These are phyloP conservation scores for Fusarium decemcellulare DNA, from an alignment of 2,329 filamentous ascomycete genomes.

Conservation along the genomic window DNA sequence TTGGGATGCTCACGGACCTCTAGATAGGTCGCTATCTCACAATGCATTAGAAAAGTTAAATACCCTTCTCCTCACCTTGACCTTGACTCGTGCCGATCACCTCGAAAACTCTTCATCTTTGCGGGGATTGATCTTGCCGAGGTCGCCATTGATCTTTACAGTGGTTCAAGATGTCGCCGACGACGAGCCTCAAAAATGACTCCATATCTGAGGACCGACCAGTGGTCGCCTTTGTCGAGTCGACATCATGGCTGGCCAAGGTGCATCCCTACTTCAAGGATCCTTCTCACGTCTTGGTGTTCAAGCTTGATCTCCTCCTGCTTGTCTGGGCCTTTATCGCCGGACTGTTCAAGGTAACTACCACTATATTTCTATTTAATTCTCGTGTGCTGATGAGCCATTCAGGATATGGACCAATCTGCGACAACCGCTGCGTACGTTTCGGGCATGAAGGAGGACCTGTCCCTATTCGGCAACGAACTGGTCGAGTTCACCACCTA, in stretches of 20 bases:
- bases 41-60: constrained; percentile 1
- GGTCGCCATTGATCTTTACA: neutral
- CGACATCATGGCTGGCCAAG: constrained; percentile 48
- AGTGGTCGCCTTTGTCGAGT: neutral
- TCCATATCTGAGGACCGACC: neutral
- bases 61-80: neutral
- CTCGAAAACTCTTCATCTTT: neutral
- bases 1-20: neutral
- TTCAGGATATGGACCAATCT: constrained; percentile 41
- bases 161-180: constrained; percentile 20
- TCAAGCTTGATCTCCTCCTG: constrained; percentile 48
- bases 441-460: constrained; percentile 42
- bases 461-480: constrained; percentile 34
- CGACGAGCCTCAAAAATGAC: constrained; percentile 22
- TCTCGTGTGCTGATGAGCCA: neutral
- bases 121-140: neutral
- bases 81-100: constrained; percentile 10
- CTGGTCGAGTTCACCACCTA: constrained; percentile 44
- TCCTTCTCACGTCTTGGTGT: constrained; percentile 45
- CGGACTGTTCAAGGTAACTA: constrained; percentile 21
- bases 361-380: neutral
- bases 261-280: constrained; percentile 50
- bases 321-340: constrained; percentile 46
- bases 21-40: neutral
- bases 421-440: constrained; percentile 41